Conservation (phyloP, 2,329 filamentous ascomycete species). For the Colletotrichum acutatum region DNA sequence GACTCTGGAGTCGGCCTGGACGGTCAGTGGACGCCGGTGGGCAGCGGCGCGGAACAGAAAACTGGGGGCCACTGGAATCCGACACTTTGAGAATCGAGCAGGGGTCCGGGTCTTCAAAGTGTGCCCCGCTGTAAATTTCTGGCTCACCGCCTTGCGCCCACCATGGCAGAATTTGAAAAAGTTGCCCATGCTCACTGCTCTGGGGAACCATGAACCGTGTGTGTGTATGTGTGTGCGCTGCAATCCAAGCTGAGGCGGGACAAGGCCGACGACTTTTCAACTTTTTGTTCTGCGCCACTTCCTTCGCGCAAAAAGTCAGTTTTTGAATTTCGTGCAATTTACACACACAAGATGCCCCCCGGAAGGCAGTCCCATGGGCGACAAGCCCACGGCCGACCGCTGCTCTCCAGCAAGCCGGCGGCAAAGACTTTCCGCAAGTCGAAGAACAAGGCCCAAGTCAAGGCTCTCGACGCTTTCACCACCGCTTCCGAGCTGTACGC, state of each 20-base stretch:
- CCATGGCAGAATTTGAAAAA: conserved; percentile 38
- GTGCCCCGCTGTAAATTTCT: conserved; percentile 34
- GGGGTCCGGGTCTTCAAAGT: not conserved
- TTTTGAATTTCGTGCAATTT: not conserved
- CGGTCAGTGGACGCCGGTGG: not conserved
- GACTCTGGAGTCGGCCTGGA: not conserved
- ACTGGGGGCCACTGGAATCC: not conserved
- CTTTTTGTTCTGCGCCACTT: not conserved
- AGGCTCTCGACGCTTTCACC: conserved; percentile 67
- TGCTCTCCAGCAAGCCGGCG: conserved; percentile 52
- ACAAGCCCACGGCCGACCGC: conserved; percentile 66
- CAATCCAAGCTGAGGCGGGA: not conserved
- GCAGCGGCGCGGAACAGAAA: not conserved
- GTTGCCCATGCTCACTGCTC: conserved; percentile 1
- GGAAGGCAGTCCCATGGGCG: conserved; percentile 51
- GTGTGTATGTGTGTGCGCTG: not conserved
- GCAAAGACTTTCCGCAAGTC: conserved; percentile 54
- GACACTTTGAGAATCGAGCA: not conserved
- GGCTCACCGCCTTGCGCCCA: conserved; percentile 35
- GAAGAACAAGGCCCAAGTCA: conserved; percentile 59
- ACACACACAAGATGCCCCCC: conserved; percentile 54
- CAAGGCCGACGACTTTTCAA: not conserved
- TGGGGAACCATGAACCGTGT: not conserved
- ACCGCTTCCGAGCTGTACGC: conserved; percentile 65
- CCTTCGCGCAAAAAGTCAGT: not conserved